Conservation (phyloP, 2,329 filamentous ascomycete genomes). For the Curvularia sp. region DNA sequence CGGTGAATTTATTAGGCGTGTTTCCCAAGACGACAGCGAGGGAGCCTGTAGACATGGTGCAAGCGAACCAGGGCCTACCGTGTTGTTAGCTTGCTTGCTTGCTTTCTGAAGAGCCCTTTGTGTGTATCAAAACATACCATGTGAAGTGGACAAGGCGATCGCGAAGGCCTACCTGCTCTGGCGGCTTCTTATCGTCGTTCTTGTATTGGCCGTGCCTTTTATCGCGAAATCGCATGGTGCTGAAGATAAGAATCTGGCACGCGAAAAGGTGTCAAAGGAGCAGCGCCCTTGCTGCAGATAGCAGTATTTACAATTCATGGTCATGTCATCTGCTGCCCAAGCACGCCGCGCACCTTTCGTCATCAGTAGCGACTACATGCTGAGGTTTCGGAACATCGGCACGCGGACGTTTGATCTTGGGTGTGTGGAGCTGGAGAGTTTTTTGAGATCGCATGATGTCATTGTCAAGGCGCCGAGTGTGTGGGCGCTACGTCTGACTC, state of each 20-base stretch:
- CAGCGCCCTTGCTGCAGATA: background rate
- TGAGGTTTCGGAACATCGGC: constrained; percentile 11
- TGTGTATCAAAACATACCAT: constrained; percentile 23
- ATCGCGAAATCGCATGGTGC: constrained; percentile 32
- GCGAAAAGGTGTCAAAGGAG: constrained; percentile 3
- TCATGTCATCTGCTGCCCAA: constrained; percentile 3
- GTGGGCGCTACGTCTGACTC: background rate
- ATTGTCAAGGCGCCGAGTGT: background rate
- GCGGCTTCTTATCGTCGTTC: constrained; percentile 25
- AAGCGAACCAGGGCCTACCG: constrained; percentile 65
- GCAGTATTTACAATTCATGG: constrained; percentile 9
- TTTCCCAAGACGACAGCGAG: constrained; percentile 70
- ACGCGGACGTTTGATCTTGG: background rate
- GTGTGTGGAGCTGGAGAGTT: background rate
- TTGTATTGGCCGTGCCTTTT: constrained; percentile 24
- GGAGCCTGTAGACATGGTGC: constrained; percentile 77
- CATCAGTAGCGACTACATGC: constrained; percentile 5
- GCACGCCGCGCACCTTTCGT: constrained; percentile 14
- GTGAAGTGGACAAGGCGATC: constrained; percentile 39
- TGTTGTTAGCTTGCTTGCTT: constrained; percentile 1
- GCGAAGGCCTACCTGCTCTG: constrained; percentile 28
- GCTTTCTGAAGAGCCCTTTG: background rate
- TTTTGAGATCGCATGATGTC: constrained; percentile 8
- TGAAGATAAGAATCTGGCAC: background rate
- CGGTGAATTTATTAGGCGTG: constrained; percentile 68